Evolutionary conservation across 2,329 filamentous ascomycete species (phyloP), one percentile per base, ranked within the genome.

Genomic region (Geosmithia flava): DNA sequence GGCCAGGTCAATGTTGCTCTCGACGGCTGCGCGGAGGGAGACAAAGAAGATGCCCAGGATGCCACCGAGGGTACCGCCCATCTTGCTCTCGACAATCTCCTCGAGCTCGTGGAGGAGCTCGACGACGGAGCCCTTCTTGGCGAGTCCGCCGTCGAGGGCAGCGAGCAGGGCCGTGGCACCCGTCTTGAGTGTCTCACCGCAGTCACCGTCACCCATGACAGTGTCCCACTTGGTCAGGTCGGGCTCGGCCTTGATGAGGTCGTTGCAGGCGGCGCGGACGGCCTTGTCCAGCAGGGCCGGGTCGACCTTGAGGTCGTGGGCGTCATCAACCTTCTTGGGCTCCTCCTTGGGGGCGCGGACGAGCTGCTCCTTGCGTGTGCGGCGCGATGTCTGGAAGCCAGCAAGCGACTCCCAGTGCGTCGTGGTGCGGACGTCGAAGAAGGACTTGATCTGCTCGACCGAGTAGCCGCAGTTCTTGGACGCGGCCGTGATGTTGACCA

Each of bases 361-460:
- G 20, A 75, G 54, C 53, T 76, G 72, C 45, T 70, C 62, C 3
- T 57, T 58, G 20, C 71, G 66, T 13, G 60, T 57, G 13, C 62
- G 60, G 3, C 62, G 58, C 16, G 53, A 20, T 7, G 7, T 51
- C 53, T 77, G 73, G 0, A 65, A 62, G 0, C 74, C 74, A 1
- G 71, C 65, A 57, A 74, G 65, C 2, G 71, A 70, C 56, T 77
- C 73, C 74, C 74, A 76, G 53, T 61, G 62, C 0, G 74, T 77
- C 57, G 79, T 76, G 0, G 81, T 83, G 44, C 71, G 76, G 27
- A 70, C 70, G 58, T 87, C 83, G n/a, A 84, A 69, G 52, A 86
- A 76, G 17, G 68, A 65, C 52, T 83, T 72, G 65, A 86, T 75
- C 10, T 80, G 71, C 1, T 66, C 68, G 37, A 59, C 61, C 0